Evolutionary conservation across 1,284 basidiomycete genomes (phyloP).

Genomic region (Gastroboletus turbinatus): DNA sequence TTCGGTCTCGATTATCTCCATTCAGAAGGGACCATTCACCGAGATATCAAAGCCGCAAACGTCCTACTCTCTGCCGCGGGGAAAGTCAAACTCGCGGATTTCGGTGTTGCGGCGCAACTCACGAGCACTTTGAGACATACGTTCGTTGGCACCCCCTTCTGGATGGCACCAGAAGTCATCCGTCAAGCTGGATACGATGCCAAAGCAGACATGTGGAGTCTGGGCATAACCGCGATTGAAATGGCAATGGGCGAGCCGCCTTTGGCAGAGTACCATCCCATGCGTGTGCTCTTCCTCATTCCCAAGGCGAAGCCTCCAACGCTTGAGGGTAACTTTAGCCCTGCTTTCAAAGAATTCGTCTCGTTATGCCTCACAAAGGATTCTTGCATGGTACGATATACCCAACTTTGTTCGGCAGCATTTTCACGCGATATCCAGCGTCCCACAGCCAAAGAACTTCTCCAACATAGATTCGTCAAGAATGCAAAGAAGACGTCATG

Average conservation of each 20-base stretch:
- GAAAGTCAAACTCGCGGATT: constrained; percentile 96
- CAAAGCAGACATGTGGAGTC: constrained; percentile 95
- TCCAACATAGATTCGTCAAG: constrained; percentile 91
- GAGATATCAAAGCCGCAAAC: constrained; percentile 99
- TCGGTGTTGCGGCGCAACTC: constrained; percentile 93
- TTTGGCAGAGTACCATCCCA: constrained; percentile 90
- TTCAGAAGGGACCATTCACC: constrained; percentile 92
- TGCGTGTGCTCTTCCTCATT: constrained; percentile 95
- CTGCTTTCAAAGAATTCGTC: constrained; percentile 93
- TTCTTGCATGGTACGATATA: constrained; percentile 61
- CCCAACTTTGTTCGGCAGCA: constrained; percentile 1
- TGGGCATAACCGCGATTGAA: constrained; percentile 96
- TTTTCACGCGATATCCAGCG: constrained; percentile 52
- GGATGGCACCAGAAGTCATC: constrained; percentile 99
- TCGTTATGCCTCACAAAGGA: constrained; percentile 92
- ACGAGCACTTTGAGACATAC: constrained; percentile 88
- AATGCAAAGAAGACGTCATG: constrained; percentile 78
- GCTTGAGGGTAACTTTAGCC: constrained; percentile 82
- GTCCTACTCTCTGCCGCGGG: constrained; percentile 88
- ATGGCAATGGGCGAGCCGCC: constrained; percentile 95
- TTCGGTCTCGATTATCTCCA: constrained; percentile 96
- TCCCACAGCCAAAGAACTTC: constrained; percentile 86
- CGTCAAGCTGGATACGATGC: constrained; percentile 95
- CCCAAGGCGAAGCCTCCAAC: constrained; percentile 94
- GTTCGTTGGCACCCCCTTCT: constrained; percentile 95